phyloP scores from a whole-genome alignment of 148 eudicot genomes.

The Fagopyrum esculentum region DNA sequence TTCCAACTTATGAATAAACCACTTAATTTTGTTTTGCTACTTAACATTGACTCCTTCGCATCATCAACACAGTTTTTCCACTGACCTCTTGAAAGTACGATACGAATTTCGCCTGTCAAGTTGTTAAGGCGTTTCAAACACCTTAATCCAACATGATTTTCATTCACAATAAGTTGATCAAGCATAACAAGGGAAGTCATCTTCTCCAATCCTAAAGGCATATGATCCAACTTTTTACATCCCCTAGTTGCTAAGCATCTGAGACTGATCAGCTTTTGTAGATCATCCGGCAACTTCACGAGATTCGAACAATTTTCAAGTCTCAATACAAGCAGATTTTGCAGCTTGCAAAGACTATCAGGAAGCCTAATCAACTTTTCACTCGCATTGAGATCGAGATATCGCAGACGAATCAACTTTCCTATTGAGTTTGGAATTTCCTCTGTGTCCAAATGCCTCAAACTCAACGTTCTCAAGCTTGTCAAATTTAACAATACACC shows the following conservation, averaged over 20 bases:
- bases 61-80: background rate
- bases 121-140: background rate
- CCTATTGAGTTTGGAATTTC: constrained; percentile 17
- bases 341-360: constrained; percentile 8
- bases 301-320: constrained; percentile 11
- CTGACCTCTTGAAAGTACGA: background rate
- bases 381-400: constrained; percentile 23
- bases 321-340: constrained; percentile 19
- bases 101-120: background rate
- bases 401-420: constrained; percentile 18
- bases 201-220: constrained; percentile 15
- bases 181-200: constrained; percentile 16
- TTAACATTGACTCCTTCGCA: background rate
- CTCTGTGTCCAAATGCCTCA: background rate
- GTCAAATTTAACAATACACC: constrained; percentile 8
- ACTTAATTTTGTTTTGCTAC: background rate
- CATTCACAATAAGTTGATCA: background rate
- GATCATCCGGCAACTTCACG: constrained; percentile 10
- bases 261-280: constrained; percentile 12
- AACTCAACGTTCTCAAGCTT: constrained; percentile 17
- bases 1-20: background rate
- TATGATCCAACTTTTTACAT: constrained; percentile 9
- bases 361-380: constrained; percentile 12
- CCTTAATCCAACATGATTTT: background rate
- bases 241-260: constrained; percentile 14